Percentiles rank a stretch among this genome's conserved stretches.
phyloP scores from a whole-genome alignment of 306 rosid genomes.

The Pyrus betulifolia region DNA sequence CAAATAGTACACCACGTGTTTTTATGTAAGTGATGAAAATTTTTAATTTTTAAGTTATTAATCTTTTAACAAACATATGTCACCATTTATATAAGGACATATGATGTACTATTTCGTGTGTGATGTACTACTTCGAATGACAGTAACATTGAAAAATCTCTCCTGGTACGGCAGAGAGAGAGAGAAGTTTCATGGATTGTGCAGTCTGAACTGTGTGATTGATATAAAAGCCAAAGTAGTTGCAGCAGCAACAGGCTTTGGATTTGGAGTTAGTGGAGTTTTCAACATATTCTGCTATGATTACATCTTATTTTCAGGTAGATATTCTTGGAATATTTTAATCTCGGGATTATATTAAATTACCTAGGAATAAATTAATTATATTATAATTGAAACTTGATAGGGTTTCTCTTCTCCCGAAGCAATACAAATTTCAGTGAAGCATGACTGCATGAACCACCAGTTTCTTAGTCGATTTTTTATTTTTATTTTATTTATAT shows the following conservation, averaged over 20 bases:
- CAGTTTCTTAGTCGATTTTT: slow-evolving; percentile 47
- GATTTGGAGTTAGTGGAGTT: slow-evolving; percentile 28
- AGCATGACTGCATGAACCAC: slow-evolving; percentile 34
- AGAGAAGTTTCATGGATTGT: slow-evolving; percentile 59
- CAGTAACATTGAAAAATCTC: too few species aligned
- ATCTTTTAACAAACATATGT: too few species aligned
- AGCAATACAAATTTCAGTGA: slow-evolving; percentile 44
- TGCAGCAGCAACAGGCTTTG: slow-evolving; percentile 12
- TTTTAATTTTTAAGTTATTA: too few species aligned
- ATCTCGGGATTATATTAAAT: slow-evolving; percentile 18
- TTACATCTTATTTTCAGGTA: slow-evolving; percentile 35
- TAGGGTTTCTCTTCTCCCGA: slow-evolving; percentile 17
- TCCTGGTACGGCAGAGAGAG: slow-evolving; percentile 1
- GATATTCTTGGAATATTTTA: slow-evolving; percentile 30
- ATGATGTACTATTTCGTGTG: too few species aligned
- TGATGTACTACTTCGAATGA: too few species aligned
- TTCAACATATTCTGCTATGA: slow-evolving; percentile 43
- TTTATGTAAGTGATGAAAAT: too few species aligned
- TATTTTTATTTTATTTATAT: not conserved
- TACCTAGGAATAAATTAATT: slow-evolving; percentile 17
- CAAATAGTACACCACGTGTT: too few species aligned
- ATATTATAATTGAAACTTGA: not conserved
- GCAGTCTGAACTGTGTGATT: slow-evolving; percentile 53
- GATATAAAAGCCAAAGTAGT: slow-evolving; percentile 29
- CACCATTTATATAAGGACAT: too few species aligned